A percentile compares a stretch with the other conserved stretches of the same genome.
phyloP scores from a whole-genome alignment of 305 asterid species.

The Salvia sclarea region DNA sequence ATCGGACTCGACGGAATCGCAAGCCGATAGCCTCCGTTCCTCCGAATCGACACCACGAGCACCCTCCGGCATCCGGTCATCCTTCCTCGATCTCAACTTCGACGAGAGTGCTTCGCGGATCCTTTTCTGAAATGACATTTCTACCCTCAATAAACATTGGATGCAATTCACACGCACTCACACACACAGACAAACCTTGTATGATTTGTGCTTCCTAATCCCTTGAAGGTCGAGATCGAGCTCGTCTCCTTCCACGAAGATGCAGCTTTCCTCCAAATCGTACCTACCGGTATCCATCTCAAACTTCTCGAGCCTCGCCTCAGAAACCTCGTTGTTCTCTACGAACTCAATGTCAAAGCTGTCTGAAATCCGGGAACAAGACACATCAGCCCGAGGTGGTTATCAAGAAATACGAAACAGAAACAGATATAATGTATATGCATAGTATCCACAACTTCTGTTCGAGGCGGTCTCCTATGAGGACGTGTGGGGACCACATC shows the following conservation, averaged over 20 bases:
- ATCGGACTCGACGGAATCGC: slow-evolving; percentile 56
- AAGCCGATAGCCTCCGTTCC: slow-evolving; percentile 22
- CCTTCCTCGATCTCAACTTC: slow-evolving; percentile 58
- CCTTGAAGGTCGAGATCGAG: slow-evolving; percentile 36
- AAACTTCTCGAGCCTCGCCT: slow-evolving; percentile 30
- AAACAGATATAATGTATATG: too few species aligned
- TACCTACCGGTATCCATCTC: slow-evolving; percentile 39
- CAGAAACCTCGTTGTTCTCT: slow-evolving; percentile 36
- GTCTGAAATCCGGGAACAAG: slow-evolving; percentile 33
- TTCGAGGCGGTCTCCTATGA: too few species aligned
- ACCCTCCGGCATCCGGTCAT: slow-evolving; percentile 30
- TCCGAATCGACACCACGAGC: slow-evolving; percentile 25
- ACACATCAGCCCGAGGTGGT: not conserved
- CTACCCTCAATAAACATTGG: slow-evolving; percentile 11
- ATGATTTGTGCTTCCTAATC: slow-evolving; percentile 56
- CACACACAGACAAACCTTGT: slow-evolving; percentile 46
- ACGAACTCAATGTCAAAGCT: slow-evolving; percentile 39
- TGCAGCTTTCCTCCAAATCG: slow-evolving; percentile 60
- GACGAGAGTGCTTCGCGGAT: slow-evolving; percentile 63
- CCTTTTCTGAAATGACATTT: slow-evolving; percentile 55
- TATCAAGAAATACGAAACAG: not conserved
- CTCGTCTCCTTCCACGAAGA: slow-evolving; percentile 58
- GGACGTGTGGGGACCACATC: too few species aligned
- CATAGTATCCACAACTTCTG: not conserved
- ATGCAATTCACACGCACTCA: not conserved